Evolutionary conservation across 2,329 filamentous ascomycete species (phyloP), one percentile per base, ranked within the genome.

Genomic region (Amesomyces nigricolor): DNA sequence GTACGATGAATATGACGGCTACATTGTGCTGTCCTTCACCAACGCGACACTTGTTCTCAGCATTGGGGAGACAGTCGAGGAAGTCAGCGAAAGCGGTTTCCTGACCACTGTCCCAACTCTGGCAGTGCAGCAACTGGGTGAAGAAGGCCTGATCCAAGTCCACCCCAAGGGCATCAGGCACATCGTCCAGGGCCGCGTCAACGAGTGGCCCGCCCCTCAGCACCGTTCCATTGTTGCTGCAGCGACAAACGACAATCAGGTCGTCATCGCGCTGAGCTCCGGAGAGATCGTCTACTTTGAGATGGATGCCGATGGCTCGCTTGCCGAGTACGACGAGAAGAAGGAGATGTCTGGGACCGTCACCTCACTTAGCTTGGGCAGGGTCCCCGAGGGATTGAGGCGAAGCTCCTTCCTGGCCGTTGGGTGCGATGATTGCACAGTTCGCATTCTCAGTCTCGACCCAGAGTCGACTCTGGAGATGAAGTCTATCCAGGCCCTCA

Each of bases 201-300:
- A 95, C 62, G 91, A 97, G 68, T 99, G 94, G 94, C 85, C 88
- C 13, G 87, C 89, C 5, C 95, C 95, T 0, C 87, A 95, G 63
- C 92, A 99, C 75, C 83, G 94, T 19, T 95, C 92, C 0, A 97
- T 99, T 61, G 91, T 97, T 46, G 90, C 92, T 8, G 95, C 92
- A 35, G 87, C 92, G 1, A 94, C 92, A 14, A 99, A 99, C 66
- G 86, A 92, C 64, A 84, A 89, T 42, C 94, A 99, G 72, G 89
- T 99, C 26, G 91, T 91, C 3, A 86, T 97, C 48, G 94, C 94
- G 1, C 77, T 99, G 26, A 97, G 91, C 68, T 96, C 91, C 8
- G 92, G 92, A 38, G 94, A 99, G 70, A 92, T 99, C 60, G 89
- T 96, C 42, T 99, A 97, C 68, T 99, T 99, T 64, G 95, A 99